Evolutionary conservation across 2,329 filamentous ascomycete genomes (phyloP).

Genomic region (Pseudogymnoascus destructans): DNA sequence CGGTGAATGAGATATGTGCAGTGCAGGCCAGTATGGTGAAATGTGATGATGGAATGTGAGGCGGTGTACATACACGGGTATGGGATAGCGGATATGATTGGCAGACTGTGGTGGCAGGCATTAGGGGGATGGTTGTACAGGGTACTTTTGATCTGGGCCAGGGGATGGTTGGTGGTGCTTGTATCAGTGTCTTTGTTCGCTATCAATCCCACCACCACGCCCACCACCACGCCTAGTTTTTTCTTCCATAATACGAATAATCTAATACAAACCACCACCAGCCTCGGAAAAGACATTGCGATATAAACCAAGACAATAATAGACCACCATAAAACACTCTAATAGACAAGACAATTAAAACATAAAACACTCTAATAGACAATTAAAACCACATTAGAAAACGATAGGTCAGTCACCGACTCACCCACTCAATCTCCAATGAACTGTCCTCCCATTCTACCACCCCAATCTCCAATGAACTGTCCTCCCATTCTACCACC

Average conservation of each 20-base stretch:
- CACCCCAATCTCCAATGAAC: neutral
- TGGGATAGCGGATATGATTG: neutral
- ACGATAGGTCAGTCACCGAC: neutral
- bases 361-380: neutral
- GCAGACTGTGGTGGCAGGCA: neutral
- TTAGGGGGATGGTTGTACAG: neutral
- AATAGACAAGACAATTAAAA: neutral
- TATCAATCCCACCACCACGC: neutral
- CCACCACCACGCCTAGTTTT: neutral
- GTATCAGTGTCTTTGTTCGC: neutral
- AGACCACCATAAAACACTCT: neutral
- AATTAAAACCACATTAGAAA: neutral
- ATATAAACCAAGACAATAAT: neutral
- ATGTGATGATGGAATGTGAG: neutral
- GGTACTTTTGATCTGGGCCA: neutral
- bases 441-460: neutral
- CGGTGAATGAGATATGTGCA: neutral
- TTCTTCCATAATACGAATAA: neutral
- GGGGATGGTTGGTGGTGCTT: neutral
- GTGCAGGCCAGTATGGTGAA: slow-evolving; percentile 3
- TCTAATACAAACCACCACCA: neutral
- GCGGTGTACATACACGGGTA: neutral
- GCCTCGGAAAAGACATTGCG: slow-evolving; percentile 4
- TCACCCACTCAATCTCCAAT: neutral
- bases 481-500: neutral